Evolutionary conservation across 148 eudicot genomes (phyloP), one percentile per base, ranked within the genome.

Genomic region (Arctostaphylos glauca): DNA sequence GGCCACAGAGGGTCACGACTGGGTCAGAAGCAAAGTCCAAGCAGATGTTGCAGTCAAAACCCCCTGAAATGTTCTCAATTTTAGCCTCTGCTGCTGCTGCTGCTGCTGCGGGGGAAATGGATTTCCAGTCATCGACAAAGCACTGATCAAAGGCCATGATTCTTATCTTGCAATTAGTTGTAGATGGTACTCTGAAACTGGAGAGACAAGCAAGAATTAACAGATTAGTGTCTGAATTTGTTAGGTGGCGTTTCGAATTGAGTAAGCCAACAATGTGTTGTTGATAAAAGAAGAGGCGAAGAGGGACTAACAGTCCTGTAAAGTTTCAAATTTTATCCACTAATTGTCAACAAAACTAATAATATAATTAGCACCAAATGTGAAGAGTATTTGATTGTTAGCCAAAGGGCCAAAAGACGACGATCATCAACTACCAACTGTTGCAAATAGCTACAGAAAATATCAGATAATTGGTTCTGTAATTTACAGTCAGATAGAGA

Each of bases 31-130:
- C 95, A 59, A 84, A 87, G 82, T 93, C 94, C 49, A 95, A 81
- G 90, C 98, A 95, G 83, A 95, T 95, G 81, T 91, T 95, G 92
- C 98, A 93, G 80, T 95, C 97, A 21, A 95, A 95, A 81, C 91
- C 84, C 31, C 93, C 90, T 5, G 74, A 81, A 31, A 75, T 64
- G 56, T 74, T 84, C 72, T 89, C 91, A 13, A 6, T 25, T 25
- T 66, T 43, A 5, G 43, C 5, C 70, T 10, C 70, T 64, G 41
- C 41, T 64, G 70, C 23, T 59, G 87, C 41, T 14, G 89, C 91
- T 52, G 68, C 79, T 12, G 83, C 60, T 8, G 76, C 77, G 41
- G 85, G n/a, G 2, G 90, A 74, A 48, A 84, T 49, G 6, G 94
- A 76, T 75, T 89, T 92, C 84, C 87, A 84, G 64, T 89, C 90